Evolutionary conservation across 306 rosid genomes (phyloP), one percentile per base, ranked within the genome.

Genomic region (Fragaria iinumae): DNA sequence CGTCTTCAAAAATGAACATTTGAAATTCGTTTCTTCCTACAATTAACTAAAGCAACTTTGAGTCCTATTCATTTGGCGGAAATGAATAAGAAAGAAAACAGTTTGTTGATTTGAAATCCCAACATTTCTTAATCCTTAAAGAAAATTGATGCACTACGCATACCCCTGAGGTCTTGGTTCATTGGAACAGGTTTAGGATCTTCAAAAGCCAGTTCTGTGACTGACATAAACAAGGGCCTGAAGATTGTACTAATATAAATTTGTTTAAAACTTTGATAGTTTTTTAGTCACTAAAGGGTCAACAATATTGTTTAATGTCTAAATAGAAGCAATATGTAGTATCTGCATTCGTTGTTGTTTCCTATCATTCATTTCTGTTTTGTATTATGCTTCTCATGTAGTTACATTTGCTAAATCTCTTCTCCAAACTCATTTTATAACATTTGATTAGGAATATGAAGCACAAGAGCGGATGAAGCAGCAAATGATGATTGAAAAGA

Each of bases 391-490:
- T 16, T 60, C 29, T 74, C 69, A 17, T 16, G 43, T 23, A 57
- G 41, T 36, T 64, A 20, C 47, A 17, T 36, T 36, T 17, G 47
- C 21, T 14, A 16, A 32, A 44, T 70, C 21, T 69, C 66, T 0
- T 66, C 50, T 66, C 17, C 25, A 57, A 44, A 45, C 63, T 78
- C 45, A 55, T 59, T 38, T 70, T 38, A 38, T 84, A 49, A 78
- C 36, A 56, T 83, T 76, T 78, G 80, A 77, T 73, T 79, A 96
- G 99, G 96, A 89, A 82, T 92, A 88, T 83, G 99, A 96, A 91
- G 87, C 87, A 32, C 97, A 92, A 69, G 98, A 96, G 87, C 89
- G 98, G 89, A 92, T 86, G 91, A 96, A 87, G 86, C 97, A 80
- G 79, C 98, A 92, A 83, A 56, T 76, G 81, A 86, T 84, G 67